These are phyloP conservation scores for Whalleya microplaca DNA, from an alignment of 2,329 filamentous ascomycete genomes.

Conservation along the genomic window DNA sequence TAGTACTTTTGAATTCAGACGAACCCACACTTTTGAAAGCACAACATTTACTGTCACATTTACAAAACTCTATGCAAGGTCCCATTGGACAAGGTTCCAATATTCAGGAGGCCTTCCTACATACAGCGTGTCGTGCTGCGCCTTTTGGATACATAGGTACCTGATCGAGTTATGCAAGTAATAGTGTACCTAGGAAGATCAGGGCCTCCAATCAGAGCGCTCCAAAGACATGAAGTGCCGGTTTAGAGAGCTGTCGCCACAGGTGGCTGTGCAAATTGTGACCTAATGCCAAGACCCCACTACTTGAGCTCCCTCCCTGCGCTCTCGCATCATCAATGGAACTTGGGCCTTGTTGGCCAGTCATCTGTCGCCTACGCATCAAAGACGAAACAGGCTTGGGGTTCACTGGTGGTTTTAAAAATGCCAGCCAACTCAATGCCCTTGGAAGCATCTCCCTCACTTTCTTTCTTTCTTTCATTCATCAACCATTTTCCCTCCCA, in stretches of 20 bases:
- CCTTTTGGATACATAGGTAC: too few relatives aligned
- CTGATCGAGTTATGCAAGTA: too few relatives aligned
- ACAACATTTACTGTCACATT: too few relatives aligned
- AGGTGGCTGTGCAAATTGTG: constrained; percentile 23
- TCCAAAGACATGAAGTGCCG: background rate
- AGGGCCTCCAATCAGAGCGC: too few relatives aligned
- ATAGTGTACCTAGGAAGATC: too few relatives aligned
- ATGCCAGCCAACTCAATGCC: background rate
- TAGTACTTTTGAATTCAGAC: too few relatives aligned
- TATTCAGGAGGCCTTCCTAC: too few relatives aligned
- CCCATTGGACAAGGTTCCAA: too few relatives aligned
- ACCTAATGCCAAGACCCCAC: constrained; percentile 19
- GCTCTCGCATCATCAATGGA: constrained; percentile 3
- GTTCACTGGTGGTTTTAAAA: background rate
- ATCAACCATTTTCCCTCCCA: background rate
- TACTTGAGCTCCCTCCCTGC: constrained; percentile 1
- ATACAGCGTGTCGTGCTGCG: too few relatives aligned
- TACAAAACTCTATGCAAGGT: too few relatives aligned
- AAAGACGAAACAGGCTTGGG: constrained; percentile 28
- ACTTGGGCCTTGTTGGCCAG: constrained; percentile 17
- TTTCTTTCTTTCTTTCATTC: constrained; percentile 1
- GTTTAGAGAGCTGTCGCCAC: constrained; percentile 27
- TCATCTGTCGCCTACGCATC: constrained; percentile 11
- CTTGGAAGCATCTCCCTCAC: background rate
- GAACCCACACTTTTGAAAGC: too few relatives aligned